Base-by-base conservation (phyloP, 345 rosid genomes). In the Hibiscus mutabilis region DNA sequence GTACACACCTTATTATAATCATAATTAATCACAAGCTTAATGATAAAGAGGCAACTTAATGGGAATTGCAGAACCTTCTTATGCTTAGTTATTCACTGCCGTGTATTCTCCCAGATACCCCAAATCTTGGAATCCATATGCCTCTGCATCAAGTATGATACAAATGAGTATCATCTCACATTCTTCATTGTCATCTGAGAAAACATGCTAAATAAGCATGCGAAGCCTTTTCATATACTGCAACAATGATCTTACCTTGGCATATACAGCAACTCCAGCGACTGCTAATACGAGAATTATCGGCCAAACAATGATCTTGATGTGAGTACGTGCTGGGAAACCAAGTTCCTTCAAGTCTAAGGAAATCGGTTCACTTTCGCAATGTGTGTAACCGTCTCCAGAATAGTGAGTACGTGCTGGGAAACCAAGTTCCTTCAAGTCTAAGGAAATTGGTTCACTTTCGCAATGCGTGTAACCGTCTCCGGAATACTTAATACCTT, bases 371-470 rank as follows among this genome's bases (percentile, higher is more conserved):
- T 74, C 84, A 90, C 98, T 97, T 91, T 73, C 80, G 81, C 98
- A 94, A 61, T 82, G 93, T 16, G 89, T 87, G 77, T 94, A 91
- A 56, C 98, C 98, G 76, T 94, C 91, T 62, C 98, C 97, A 13
- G 72, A 69, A 81, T 91, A 88, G n/a, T n/a, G n/a, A n/a, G n/a
- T n/a, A n/a, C 1, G 10, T 52, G 12, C 7, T 7, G 19, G 24
- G 18, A 53, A 53, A 33, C 40, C 14, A 52, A 27, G 49, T 21
- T 42, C 14, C 7, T 44, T 18, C n/a, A 75, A 27, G 4, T 7
- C 47, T 16, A 65, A 60, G 47, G 37, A 74, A 70, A 55, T 60
- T 6, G 52, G 27, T 47, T 74, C 84, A 90, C 98, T 97, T 91
- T 73, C 80, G 81, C 98, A 94, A 61, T 82, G 93, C 18, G 89